Evolutionary conservation across 1,284 basidiomycete genomes (phyloP).

Genomic region (Cerioporus squamosus): DNA sequence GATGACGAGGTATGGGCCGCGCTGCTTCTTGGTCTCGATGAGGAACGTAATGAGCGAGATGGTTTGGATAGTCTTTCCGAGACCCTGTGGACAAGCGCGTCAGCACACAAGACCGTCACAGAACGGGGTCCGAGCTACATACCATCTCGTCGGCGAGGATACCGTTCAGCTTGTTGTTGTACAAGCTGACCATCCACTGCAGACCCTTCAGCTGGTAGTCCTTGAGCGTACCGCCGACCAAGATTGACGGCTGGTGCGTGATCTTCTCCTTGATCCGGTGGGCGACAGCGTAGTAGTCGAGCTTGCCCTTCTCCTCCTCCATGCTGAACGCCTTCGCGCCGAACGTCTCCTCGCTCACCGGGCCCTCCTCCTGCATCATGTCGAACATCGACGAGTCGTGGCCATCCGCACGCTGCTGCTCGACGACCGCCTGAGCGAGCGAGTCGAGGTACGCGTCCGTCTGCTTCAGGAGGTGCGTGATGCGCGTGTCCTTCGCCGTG

Average conservation of each 20-base stretch:
- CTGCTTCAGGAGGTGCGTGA: constrained; percentile 94
- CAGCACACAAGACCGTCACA: background rate
- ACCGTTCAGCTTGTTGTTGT: constrained; percentile 97
- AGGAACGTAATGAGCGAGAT: constrained; percentile 97
- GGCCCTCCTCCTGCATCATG: constrained; percentile 59
- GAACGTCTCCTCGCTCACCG: constrained; percentile 88
- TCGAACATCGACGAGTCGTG: constrained; percentile 41
- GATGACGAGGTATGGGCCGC: constrained; percentile 96
- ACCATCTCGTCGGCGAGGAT: constrained; percentile 99
- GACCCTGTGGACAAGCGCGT: constrained; percentile 64
- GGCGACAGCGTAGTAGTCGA: constrained; percentile 98
- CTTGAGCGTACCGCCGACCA: constrained; percentile 87
- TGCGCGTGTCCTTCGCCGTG: constrained; percentile 98
- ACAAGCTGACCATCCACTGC: constrained; percentile 99
- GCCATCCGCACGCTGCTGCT: constrained; percentile 88
- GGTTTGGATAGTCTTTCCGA: constrained; percentile 95
- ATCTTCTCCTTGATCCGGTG: constrained; percentile 94
- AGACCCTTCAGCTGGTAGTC: constrained; percentile 93
- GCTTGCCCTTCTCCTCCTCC: constrained; percentile 73
- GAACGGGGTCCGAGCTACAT: constrained; percentile 28
- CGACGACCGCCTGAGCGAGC: constrained; percentile 92
- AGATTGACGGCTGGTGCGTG: constrained; percentile 80
- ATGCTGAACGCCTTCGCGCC: constrained; percentile 72
- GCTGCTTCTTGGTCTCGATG: constrained; percentile 90
- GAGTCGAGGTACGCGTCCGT: constrained; percentile 96